A percentile compares a stretch with the other conserved stretches of the same genome.
Evolutionary conservation across 306 rosid genomes (phyloP).

Genomic region (Trichosanthes truncata): DNA sequence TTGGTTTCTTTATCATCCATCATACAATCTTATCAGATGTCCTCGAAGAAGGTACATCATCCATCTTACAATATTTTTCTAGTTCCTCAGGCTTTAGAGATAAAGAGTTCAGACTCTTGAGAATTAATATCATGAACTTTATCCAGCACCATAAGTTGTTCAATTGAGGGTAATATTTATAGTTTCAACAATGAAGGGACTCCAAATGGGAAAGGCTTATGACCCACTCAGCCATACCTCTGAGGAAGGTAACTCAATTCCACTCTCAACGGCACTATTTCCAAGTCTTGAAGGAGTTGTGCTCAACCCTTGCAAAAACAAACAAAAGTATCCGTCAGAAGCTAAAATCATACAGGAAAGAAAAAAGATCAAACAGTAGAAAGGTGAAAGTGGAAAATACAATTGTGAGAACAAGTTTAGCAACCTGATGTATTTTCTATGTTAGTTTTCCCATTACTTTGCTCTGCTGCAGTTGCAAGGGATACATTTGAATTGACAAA

Average conservation of each 20-base stretch:
- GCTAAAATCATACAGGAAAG: conserved; percentile 16
- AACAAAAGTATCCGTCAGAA: conserved; percentile 25
- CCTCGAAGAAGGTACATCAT: background rate
- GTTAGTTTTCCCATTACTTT: conserved; percentile 50
- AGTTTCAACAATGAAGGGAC: background rate
- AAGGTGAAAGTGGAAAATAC: conserved; percentile 9
- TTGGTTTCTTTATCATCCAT: background rate
- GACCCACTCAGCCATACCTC: conserved; percentile 43
- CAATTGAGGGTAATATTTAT: background rate
- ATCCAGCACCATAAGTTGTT: background rate
- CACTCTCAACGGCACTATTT: conserved; percentile 44
- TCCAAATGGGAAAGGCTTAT: background rate
- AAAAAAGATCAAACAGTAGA: conserved; percentile 1
- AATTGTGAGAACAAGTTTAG: conserved; percentile 1
- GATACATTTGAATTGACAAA: conserved; percentile 46
- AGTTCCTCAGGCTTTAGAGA: background rate
- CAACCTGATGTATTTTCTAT: conserved; percentile 67
- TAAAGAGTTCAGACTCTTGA: background rate
- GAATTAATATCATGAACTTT: background rate
- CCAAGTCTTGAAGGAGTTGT: conserved; percentile 48
- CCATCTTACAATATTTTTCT: background rate
- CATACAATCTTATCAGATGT: background rate
- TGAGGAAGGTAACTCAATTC: conserved; percentile 52
- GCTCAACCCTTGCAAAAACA: conserved; percentile 41
- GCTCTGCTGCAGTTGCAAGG: conserved; percentile 48